phyloP scores from a whole-genome alignment of 2,329 filamentous ascomycete genomes.

The Coleophoma cylindrospora region DNA sequence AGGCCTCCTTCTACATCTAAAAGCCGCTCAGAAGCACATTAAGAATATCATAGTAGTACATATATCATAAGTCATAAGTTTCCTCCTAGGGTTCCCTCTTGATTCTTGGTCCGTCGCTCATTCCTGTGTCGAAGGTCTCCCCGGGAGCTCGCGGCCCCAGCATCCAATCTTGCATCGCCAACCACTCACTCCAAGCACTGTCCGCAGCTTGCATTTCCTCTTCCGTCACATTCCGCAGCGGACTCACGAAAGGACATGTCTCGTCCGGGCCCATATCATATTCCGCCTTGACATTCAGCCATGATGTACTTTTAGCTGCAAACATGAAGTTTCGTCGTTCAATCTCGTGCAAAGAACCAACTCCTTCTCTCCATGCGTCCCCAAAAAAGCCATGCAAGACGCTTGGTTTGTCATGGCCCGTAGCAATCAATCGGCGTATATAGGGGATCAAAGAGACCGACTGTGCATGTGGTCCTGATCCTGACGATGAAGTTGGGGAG shows the following conservation, averaged over 20 bases:
- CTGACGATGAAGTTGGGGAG: slow-evolving; percentile 15
- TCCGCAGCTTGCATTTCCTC: slow-evolving; percentile 81
- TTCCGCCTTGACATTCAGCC: slow-evolving; percentile 81
- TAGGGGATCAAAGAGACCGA: slow-evolving; percentile 76
- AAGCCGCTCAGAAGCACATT: neutral
- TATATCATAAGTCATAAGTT: neutral
- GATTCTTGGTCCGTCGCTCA: slow-evolving; percentile 4
- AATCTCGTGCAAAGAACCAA: slow-evolving; percentile 79
- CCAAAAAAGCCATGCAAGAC: slow-evolving; percentile 96
- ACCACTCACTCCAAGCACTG: slow-evolving; percentile 86
- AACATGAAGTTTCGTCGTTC: slow-evolving; percentile 95
- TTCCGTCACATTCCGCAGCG: slow-evolving; percentile 70
- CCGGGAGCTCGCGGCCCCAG: slow-evolving; percentile 71
- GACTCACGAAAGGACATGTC: slow-evolving; percentile 80
- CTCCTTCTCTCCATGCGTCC: slow-evolving; percentile 79
- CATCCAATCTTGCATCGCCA: slow-evolving; percentile 99
- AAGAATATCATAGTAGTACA: neutral
- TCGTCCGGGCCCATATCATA: slow-evolving; percentile 87
- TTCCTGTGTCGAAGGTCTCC: slow-evolving; percentile 21
- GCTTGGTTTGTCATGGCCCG: slow-evolving; percentile 80
- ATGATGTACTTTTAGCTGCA: slow-evolving; percentile 86
- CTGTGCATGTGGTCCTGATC: slow-evolving; percentile 10
- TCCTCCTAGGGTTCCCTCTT: slow-evolving; percentile 1
- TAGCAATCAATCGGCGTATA: slow-evolving; percentile 83
- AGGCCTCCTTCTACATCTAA: neutral